A percentile compares a stretch with the other conserved stretches of the same genome.
phyloP scores from a whole-genome alignment of 306 rosid species.

The Dalbergia cochinchinensis region DNA sequence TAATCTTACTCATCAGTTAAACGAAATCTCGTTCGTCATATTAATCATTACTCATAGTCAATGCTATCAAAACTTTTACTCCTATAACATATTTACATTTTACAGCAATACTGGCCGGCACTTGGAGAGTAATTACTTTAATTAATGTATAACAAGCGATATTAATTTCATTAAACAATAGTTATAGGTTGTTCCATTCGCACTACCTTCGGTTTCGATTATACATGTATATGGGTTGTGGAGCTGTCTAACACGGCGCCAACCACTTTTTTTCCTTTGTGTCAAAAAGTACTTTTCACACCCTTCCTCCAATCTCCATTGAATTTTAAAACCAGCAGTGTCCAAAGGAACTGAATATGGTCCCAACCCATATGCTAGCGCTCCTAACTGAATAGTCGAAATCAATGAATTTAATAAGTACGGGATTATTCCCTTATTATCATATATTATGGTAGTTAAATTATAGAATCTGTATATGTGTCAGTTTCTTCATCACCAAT shows the following conservation, averaged over 20 bases:
- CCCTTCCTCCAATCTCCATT: background rate
- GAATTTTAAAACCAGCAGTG: background rate
- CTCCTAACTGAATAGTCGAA: background rate
- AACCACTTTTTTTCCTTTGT: background rate
- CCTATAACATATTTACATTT: too few species aligned
- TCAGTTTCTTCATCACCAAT: background rate
- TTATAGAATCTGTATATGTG: background rate
- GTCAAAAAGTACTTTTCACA: constrained; percentile 12
- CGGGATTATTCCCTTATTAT: background rate
- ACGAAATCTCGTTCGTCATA: too few species aligned
- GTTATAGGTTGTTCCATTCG: background rate
- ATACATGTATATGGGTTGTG: background rate
- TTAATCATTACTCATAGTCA: too few species aligned
- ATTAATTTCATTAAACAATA: background rate
- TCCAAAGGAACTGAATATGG: background rate
- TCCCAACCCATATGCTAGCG: constrained; percentile 18
- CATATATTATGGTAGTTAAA: too few species aligned
- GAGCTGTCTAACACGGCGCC: background rate
- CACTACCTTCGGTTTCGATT: background rate
- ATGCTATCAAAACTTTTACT: too few species aligned
- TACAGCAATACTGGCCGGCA: too few species aligned
- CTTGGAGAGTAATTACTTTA: too few species aligned
- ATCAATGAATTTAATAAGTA: background rate
- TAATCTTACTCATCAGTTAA: too few species aligned
- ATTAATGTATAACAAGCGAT: too few species aligned